Percentiles rank a stretch among this genome's conserved stretches.
Evolutionary conservation across 2,329 filamentous ascomycete species (phyloP).

Genomic region (Basipetospora chlamydospora): DNA sequence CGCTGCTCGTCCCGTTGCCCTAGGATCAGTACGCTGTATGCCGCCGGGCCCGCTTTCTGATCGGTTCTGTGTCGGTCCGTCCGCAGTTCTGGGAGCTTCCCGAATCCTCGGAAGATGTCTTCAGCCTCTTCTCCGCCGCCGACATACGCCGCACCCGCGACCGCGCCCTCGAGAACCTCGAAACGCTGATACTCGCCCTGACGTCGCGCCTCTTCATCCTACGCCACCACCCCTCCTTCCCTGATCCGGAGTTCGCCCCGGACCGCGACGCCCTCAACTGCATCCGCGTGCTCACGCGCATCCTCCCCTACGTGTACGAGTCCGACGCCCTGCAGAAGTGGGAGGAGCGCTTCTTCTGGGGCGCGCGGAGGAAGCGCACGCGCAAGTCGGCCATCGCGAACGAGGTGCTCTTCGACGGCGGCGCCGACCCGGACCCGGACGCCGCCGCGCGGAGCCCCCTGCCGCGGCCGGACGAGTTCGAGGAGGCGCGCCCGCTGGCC

Average conservation of each 20-base stretch:
- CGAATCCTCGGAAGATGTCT: slow-evolving; percentile 89
- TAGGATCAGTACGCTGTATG: too few species aligned
- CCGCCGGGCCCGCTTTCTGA: too few species aligned
- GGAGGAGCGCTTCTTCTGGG: slow-evolving; percentile 94
- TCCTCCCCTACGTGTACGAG: slow-evolving; percentile 88
- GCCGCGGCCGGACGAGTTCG: slow-evolving; percentile 46
- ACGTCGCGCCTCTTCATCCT: slow-evolving; percentile 71
- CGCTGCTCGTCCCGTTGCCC: too few species aligned
- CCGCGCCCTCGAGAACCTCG: slow-evolving; percentile 70
- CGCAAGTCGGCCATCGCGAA: slow-evolving; percentile 49
- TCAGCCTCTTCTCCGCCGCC: slow-evolving; percentile 81
- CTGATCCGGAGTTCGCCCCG: slow-evolving; percentile 69
- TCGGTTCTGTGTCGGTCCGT: too few species aligned
- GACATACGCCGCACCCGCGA: slow-evolving; percentile 84
- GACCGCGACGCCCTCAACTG: slow-evolving; percentile 90
- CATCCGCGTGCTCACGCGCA: slow-evolving; percentile 73
- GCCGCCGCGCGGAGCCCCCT: slow-evolving; percentile 15
- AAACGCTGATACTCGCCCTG: slow-evolving; percentile 72
- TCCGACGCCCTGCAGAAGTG: slow-evolving; percentile 66
- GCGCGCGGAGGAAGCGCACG: slow-evolving; percentile 54
- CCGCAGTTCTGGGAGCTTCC: slow-evolving; percentile 89
- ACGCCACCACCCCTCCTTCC: slow-evolving; percentile 81
- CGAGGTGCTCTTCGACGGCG: slow-evolving; percentile 77
- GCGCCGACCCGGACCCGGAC: slow-evolving; percentile 37
- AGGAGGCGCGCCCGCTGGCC: slow-evolving; percentile 73